Evolutionary conservation across 306 rosid genomes (phyloP).

Genomic region (Abrus pulchellus): DNA sequence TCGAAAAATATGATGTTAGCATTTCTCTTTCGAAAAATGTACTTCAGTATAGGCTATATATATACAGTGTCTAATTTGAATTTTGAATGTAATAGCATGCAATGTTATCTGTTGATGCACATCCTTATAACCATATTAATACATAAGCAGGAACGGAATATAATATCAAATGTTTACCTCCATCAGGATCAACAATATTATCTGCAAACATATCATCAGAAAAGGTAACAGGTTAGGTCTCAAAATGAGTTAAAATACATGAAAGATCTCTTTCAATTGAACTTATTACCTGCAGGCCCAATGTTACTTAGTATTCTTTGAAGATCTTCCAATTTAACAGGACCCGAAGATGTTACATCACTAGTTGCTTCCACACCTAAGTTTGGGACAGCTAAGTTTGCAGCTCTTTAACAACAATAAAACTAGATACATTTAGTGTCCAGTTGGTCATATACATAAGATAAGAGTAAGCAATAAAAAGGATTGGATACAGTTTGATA

Average conservation of each 20-base stretch:
- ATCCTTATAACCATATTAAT: conserved; percentile 14
- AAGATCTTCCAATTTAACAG: conserved; percentile 89
- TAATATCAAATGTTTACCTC: conserved; percentile 64
- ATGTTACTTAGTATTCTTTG: conserved; percentile 86
- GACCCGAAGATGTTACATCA: conserved; percentile 72
- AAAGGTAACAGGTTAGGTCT: conserved; percentile 52
- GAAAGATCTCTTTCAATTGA: conserved; percentile 24
- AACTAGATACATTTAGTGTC: conserved; percentile 20
- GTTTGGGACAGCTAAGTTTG: conserved; percentile 66
- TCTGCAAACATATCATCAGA: conserved; percentile 63
- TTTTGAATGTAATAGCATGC: conserved; percentile 37
- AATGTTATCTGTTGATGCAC: conserved; percentile 19
- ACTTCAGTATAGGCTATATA: not conserved
- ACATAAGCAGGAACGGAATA: conserved; percentile 25
- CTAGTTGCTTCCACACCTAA: conserved; percentile 68
- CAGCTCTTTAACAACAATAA: conserved; percentile 51
- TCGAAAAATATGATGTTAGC: too few relatives aligned
- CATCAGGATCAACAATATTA: conserved; percentile 76
- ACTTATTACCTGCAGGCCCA: conserved; percentile 72
- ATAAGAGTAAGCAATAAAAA: not conserved
- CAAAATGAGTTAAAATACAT: conserved; percentile 26
- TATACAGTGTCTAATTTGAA: conserved; percentile 17
- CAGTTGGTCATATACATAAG: conserved; percentile 12
- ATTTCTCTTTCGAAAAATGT: not conserved
- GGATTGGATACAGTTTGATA: conserved; percentile 25